Conservation (phyloP, 306 rosid species). For the Citrullus colocynthis region DNA sequence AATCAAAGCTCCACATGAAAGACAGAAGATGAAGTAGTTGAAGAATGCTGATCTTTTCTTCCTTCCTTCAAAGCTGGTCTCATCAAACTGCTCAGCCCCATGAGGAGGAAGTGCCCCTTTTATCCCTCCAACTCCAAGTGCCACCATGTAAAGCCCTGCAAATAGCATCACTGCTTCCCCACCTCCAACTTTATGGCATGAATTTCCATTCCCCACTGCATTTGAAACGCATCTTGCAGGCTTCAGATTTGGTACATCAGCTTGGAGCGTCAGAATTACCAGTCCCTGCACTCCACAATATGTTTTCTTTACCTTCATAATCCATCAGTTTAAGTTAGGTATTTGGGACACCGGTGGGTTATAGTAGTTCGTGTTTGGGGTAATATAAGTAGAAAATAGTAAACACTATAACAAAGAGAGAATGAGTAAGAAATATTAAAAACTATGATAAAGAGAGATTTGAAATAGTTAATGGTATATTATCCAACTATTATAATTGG, state of each 20-base stretch:
- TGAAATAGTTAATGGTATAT: no score
- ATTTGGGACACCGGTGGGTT: no score
- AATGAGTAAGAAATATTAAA: no score
- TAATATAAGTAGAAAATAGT: no score
- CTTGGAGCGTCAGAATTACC: slow-evolving; percentile 62
- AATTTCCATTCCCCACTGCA: slow-evolving; percentile 1
- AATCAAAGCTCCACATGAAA: slow-evolving; percentile 67
- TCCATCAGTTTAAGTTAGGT: no score
- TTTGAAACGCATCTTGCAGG: slow-evolving; percentile 43
- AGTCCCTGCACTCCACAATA: slow-evolving; percentile 45
- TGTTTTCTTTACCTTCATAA: not conserved
- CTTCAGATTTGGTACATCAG: slow-evolving; percentile 44
- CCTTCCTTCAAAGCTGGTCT: slow-evolving; percentile 40
- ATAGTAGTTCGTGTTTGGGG: no score
- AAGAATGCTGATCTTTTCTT: slow-evolving; percentile 60
- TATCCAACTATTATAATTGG: no score
- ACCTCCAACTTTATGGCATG: slow-evolving; percentile 40
- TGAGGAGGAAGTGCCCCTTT: slow-evolving; percentile 82
- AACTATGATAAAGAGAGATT: no score
- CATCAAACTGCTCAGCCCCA: slow-evolving; percentile 81
- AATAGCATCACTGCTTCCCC: slow-evolving; percentile 42
- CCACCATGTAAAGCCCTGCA: slow-evolving; percentile 72
- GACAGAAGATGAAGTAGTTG: slow-evolving; percentile 62
- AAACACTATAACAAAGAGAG: no score
- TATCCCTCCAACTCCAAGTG: slow-evolving; percentile 86